phyloP scores from a whole-genome alignment of 208 protist genomes.

The Wallacemonas sp. region DNA sequence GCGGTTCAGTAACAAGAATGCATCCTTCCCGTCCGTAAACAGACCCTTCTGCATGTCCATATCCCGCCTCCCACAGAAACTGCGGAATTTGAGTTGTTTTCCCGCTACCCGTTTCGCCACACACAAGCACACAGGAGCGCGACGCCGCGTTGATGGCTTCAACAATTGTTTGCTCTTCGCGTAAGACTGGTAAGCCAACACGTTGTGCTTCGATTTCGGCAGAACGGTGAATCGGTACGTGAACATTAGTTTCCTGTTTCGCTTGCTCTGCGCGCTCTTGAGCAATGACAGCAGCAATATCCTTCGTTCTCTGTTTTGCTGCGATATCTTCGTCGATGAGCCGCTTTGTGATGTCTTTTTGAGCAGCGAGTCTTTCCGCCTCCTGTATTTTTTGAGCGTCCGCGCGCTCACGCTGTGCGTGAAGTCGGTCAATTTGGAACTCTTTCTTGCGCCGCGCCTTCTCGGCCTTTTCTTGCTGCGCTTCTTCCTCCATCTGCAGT shows the following conservation, averaged over 20 bases:
- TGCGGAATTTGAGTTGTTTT: constrained; percentile 97
- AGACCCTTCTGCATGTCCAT: constrained; percentile 71
- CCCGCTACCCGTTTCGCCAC: constrained; percentile 98
- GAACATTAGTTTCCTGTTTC: constrained; percentile 53
- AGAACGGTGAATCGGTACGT: constrained; percentile 62
- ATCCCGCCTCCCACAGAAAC: constrained; percentile 92
- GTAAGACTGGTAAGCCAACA: constrained; percentile 77
- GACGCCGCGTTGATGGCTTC: constrained; percentile 80
- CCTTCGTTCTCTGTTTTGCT: constrained; percentile 32
- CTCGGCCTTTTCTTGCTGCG: constrained; percentile 38
- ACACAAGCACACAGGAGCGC: constrained; percentile 90
- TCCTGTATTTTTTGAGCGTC: constrained; percentile 36
- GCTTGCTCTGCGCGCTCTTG: constrained; percentile 28
- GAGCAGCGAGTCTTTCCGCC: constrained; percentile 25
- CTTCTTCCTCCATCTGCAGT: constrained; percentile 44
- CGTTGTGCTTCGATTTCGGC: constrained; percentile 58
- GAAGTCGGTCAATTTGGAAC: constrained; percentile 55
- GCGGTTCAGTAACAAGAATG: constrained; percentile 98
- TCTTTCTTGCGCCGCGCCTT: constrained; percentile 68
- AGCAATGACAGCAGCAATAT: constrained; percentile 50
- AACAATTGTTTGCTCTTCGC: constrained; percentile 90
- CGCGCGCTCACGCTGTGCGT: constrained; percentile 53
- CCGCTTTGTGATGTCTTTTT: constrained; percentile 36
- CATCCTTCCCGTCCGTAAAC: constrained; percentile 73
- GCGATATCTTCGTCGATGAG: constrained; percentile 19